phyloP scores from a whole-genome alignment of 257 asterid genomes.

The Solanum appendiculatum region DNA sequence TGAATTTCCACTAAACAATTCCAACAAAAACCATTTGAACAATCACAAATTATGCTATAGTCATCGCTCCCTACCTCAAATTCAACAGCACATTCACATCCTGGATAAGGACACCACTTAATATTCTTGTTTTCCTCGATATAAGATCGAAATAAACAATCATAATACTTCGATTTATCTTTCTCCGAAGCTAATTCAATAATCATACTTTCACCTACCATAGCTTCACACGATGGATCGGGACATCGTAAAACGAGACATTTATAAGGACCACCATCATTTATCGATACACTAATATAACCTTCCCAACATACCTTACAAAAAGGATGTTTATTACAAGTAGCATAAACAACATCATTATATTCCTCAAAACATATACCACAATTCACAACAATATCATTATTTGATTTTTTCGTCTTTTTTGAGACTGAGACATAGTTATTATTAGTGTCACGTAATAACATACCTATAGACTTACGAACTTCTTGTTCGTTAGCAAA shows the following conservation, averaged over 20 bases:
- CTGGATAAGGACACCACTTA: conserved; percentile 5
- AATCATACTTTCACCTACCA: not conserved
- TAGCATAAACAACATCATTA: not conserved
- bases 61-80: not conserved
- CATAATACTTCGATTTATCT: not conserved
- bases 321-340: not conserved
- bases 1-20: conserved; percentile 10
- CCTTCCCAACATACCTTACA: not conserved
- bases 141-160: not conserved
- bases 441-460: not conserved
- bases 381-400: not conserved
- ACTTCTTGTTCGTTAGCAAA: not conserved
- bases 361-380: conserved; percentile 1
- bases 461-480: conserved; percentile 1
- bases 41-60: not conserved
- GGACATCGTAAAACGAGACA: not conserved
- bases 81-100: conserved; percentile 2
- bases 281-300: not conserved
- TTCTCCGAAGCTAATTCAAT: not conserved
- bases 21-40: conserved; percentile 7
- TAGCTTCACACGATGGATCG: not conserved
- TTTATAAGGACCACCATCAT: not conserved
- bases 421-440: not conserved
- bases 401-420: not conserved
- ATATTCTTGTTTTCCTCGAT: not conserved